Conservation (phyloP, 1,284 basidiomycete genomes). For the Entoloma clypeatum region DNA sequence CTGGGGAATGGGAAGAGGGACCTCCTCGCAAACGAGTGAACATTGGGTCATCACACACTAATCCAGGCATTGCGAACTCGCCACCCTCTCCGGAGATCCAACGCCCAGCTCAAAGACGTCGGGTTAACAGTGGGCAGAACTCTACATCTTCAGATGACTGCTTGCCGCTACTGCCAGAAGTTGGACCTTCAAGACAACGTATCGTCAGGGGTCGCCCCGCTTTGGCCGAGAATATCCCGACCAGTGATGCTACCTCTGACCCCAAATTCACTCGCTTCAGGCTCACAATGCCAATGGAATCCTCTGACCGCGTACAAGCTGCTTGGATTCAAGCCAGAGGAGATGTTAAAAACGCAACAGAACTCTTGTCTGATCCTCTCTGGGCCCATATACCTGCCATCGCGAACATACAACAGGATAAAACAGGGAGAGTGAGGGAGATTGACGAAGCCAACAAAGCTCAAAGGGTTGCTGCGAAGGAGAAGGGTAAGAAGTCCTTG, state of each 20-base stretch:
- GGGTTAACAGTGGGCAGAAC: slow-evolving; percentile 34
- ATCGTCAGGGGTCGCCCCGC: slow-evolving; percentile 50
- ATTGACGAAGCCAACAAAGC: slow-evolving; percentile 66
- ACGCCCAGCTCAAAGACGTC: slow-evolving; percentile 47
- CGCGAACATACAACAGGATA: slow-evolving; percentile 32
- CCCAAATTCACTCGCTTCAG: slow-evolving; percentile 54
- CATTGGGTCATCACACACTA: slow-evolving; percentile 41
- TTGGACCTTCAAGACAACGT: slow-evolving; percentile 45
- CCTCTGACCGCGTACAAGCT: slow-evolving; percentile 44
- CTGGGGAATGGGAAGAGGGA: slow-evolving; percentile 45
- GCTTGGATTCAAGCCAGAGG: slow-evolving; percentile 62
- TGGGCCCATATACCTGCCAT: slow-evolving; percentile 40
- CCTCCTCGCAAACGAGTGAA: slow-evolving; percentile 69
- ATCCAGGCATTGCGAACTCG: slow-evolving; percentile 37
- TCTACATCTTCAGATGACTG: slow-evolving; percentile 65
- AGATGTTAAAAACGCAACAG: slow-evolving; percentile 56
- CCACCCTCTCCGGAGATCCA: slow-evolving; percentile 58
- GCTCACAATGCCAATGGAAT: slow-evolving; percentile 53
- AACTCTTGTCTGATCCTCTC: slow-evolving; percentile 50
- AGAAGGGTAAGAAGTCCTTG: slow-evolving; percentile 72
- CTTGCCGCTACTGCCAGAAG: slow-evolving; percentile 43
- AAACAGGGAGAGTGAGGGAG: slow-evolving; percentile 59
- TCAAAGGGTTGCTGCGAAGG: slow-evolving; percentile 55
- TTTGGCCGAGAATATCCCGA: slow-evolving; percentile 27
- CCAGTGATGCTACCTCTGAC: slow-evolving; percentile 33